Evolutionary conservation across 148 eudicot genomes (phyloP).

Genomic region (Persicaria maculosa): DNA sequence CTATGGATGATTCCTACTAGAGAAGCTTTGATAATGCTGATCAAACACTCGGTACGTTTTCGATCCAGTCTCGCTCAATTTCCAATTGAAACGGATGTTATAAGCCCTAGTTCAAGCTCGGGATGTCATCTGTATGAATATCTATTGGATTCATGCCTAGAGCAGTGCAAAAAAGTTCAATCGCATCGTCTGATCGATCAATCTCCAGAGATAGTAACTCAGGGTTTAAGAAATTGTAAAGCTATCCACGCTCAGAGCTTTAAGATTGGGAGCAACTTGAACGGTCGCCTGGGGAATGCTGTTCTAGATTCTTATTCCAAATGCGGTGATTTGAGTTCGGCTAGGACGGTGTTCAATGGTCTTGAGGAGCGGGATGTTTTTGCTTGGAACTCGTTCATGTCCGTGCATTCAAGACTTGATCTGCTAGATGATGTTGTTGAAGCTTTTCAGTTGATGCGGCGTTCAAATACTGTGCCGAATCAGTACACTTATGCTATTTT

Average conservation of each 20-base stretch:
- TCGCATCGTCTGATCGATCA: constrained; percentile 56
- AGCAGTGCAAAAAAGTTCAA: constrained; percentile 48
- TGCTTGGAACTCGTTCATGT: constrained; percentile 76
- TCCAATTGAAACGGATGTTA: neutral
- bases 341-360: constrained; percentile 40
- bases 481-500: constrained; percentile 61
- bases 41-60: neutral
- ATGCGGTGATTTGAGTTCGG: constrained; percentile 48
- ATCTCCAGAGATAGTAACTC: constrained; percentile 51
- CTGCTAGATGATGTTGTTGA: constrained; percentile 33
- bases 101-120: constrained; percentile 7
- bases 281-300: constrained; percentile 52
- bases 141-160: constrained; percentile 32
- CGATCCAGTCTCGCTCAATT: neutral
- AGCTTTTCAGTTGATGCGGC: constrained; percentile 41
- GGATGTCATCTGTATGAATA: constrained; percentile 15
- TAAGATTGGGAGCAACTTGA: constrained; percentile 37
- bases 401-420: constrained; percentile 50
- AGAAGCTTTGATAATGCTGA: neutral
- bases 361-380: constrained; percentile 45
- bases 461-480: constrained; percentile 41
- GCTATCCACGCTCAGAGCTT: constrained; percentile 48
- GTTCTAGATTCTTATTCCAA: constrained; percentile 82
- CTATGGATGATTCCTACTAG: neutral
- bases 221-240: constrained; percentile 24